Evolutionary conservation across 192 early-diverging fungal species (phyloP).

Genomic region (Coemansia guatemalensis): DNA sequence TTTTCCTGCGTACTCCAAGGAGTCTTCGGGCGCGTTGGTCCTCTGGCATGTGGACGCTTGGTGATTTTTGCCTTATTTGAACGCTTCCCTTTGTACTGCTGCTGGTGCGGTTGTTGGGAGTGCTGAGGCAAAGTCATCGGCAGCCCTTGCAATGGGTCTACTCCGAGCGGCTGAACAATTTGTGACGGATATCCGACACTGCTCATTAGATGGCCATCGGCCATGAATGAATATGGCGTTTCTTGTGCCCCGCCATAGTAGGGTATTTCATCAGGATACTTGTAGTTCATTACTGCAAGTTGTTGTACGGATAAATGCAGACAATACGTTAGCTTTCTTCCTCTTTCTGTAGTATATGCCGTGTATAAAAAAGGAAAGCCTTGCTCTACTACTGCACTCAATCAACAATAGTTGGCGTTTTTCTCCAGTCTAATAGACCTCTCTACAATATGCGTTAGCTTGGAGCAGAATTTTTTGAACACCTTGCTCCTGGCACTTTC

Average conservation of each 20-base stretch:
- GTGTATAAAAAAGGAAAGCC: slow-evolving; percentile 5
- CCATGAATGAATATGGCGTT: slow-evolving; percentile 1
- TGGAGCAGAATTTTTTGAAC: too few species aligned
- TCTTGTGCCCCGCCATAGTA: slow-evolving; percentile 2
- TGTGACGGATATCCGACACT: too few species aligned
- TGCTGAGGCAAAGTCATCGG: too few species aligned
- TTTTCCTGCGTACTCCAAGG: slow-evolving; percentile 40
- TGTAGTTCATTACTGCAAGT: slow-evolving; percentile 15
- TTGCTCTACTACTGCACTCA: too few species aligned
- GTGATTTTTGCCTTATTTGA: background rate
- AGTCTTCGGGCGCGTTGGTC: slow-evolving; percentile 28
- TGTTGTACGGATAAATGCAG: slow-evolving; percentile 4
- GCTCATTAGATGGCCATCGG: background rate
- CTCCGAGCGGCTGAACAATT: too few species aligned
- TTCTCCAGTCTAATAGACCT: too few species aligned
- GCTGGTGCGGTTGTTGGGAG: background rate
- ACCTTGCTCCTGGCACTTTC: too few species aligned
- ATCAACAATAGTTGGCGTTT: too few species aligned
- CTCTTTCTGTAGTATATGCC: slow-evolving; percentile 1
- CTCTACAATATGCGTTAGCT: too few species aligned
- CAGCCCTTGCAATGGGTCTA: too few species aligned
- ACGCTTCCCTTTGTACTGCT: background rate
- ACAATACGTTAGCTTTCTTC: background rate
- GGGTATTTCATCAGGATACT: background rate
- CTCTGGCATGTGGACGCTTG: background rate